Base-by-base conservation (phyloP, 257 asterid genomes). In the Jacaranda mimosifolia region DNA sequence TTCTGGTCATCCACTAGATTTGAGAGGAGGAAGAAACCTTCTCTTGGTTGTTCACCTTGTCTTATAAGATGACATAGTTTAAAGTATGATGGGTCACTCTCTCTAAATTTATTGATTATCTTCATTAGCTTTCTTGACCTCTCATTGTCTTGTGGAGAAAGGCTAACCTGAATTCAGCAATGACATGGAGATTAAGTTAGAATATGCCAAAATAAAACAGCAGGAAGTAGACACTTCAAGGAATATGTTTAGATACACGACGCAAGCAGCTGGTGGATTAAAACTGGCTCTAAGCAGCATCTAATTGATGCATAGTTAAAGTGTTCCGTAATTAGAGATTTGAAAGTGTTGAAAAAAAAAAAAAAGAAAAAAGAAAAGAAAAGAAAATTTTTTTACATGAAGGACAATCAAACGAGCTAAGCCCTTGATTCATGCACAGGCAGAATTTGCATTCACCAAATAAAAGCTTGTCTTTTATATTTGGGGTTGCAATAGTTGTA, bases 21-120 rank as follows among this genome's bases (percentile, higher is more conserved):
- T 45, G 82, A 32, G 39, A 83, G 88, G 17, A 87, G 80, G 77
- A 87, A 83, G 77, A 84, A 85, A 42, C 87, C 86, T 85, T 87
- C 96, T 84, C 90, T 85, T 4, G 93, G 93, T 75, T 86, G 93
- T 73, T 92, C 96, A 52, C 89, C 94, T 89, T 92, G 94, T 83
- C 93, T 84, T 82, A 90, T 92, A 38, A 87, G 83, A 84, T 87
- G 89, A 79, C 83, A 83, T 55, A 82, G 75, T 71, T 87, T 92
- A 81, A 72, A 87, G 79, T 89, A 89, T 40, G 94, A 88, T 4
- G 84, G 87, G 53, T 86, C 92, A 9, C 82, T 83, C 78, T 86
- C 87, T 80, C 90, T 82, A 19, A 81, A 79, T 57, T 75, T 89
- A 70, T 82, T 69, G 69, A 90, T 88, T 73, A 81, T 73, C 64